A percentile compares a stretch with the other conserved stretches of the same genome.
phyloP scores from a whole-genome alignment of 2,329 filamentous ascomycete genomes.

The Fusarium sp. region DNA sequence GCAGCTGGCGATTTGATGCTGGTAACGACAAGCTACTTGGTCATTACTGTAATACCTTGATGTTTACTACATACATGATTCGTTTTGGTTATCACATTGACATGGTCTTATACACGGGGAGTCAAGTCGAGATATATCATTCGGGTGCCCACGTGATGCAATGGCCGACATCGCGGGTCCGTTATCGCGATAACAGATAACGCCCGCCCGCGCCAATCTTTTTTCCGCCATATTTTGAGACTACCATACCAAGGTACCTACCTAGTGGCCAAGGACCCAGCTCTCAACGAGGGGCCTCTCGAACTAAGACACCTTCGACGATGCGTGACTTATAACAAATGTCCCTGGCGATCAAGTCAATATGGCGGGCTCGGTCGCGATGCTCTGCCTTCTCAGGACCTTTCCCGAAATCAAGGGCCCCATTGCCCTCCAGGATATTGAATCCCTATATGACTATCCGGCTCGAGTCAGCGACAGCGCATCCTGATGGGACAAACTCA shows the following conservation, averaged over 20 bases:
- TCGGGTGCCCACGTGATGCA: constrained; percentile 27
- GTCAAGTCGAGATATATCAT: neutral
- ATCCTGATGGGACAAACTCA: neutral
- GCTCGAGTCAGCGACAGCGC: constrained; percentile 37
- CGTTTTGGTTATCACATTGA: neutral
- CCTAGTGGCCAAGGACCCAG: constrained; percentile 11
- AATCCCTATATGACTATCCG: constrained; percentile 24
- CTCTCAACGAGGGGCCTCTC: constrained; percentile 18
- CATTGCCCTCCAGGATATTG: constrained; percentile 32
- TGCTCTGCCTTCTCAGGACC: constrained; percentile 45
- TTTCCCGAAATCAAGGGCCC: constrained; percentile 37
- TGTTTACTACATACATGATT: neutral
- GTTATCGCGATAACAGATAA: constrained; percentile 45
- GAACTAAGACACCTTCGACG: constrained; percentile 28
- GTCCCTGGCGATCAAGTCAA: constrained; percentile 59
- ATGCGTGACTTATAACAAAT: constrained; percentile 59
- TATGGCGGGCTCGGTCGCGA: constrained; percentile 57
- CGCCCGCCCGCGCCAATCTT: constrained; percentile 24
- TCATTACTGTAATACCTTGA: neutral
- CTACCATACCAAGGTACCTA: neutral
- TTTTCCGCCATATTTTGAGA: constrained; percentile 30
- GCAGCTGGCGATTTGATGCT: neutral
- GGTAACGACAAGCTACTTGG: neutral
- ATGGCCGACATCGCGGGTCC: constrained; percentile 21
- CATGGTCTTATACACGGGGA: neutral